These are phyloP conservation scores for Gaultheria prostrata DNA, from an alignment of 148 eudicot species.

Conservation along the genomic window DNA sequence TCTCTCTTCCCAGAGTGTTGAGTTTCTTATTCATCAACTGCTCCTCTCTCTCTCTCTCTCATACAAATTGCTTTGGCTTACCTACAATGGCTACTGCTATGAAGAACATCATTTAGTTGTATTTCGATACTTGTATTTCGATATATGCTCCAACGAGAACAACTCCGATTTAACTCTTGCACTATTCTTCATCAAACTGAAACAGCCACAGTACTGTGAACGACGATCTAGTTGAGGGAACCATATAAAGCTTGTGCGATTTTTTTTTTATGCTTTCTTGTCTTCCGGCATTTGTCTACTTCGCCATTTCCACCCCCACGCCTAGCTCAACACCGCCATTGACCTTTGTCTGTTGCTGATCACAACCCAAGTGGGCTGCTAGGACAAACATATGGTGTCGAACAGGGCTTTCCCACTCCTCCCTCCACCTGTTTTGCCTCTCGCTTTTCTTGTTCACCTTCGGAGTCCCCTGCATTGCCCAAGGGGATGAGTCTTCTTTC, in stretches of 20 bases:
- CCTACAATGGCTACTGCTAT: not conserved
- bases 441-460: constrained; percentile 17
- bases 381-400: not conserved
- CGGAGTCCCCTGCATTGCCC: not conserved
- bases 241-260: no score
- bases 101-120: not conserved
- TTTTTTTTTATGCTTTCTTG: no score
- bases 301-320: not conserved
- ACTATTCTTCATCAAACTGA: no score
- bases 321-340: constrained; percentile 16
- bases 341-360: not conserved
- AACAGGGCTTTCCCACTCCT: not conserved
- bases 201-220: not conserved
- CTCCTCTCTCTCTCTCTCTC: constrained; percentile 13
- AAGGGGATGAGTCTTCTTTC: not conserved
- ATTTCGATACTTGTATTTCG: not conserved
- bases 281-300: not conserved
- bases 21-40: not conserved
- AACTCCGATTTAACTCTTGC: not conserved
- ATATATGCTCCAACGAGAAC: not conserved
- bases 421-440: constrained; percentile 11
- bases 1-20: not conserved
- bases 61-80: not conserved
- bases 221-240: not conserved
- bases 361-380: constrained; percentile 12